Evolutionary conservation across 208 protist genomes (phyloP), one percentile per base, ranked within the genome.

Genomic region (Angomonas deanei): DNA sequence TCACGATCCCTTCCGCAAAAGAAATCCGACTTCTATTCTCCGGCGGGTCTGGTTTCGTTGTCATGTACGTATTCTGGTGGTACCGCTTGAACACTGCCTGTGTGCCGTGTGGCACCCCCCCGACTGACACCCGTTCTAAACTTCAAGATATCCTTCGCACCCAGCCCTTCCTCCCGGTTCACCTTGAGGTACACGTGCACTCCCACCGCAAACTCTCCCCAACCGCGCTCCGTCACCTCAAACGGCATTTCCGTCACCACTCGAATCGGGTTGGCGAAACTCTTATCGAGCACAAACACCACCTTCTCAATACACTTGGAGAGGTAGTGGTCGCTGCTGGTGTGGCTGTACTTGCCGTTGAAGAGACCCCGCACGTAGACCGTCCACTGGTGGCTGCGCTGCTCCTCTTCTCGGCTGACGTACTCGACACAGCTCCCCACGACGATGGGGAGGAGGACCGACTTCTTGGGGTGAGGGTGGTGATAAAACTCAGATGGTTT

Each of bases 291-390:
- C 27, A 86, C 72, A 68, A 95, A 95, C 15, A 72, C 76, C 6
- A 95, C 88, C 21, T 72, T 77, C 34, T 87, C 76, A 47, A 95
- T 80, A 48, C 86, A 91, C n/a, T 79, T 52, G 4, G 76, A 61
- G n/a, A 94, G 71, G 54, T 89, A 94, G 52, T 88, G 26, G 3
- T 2, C 34, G 5, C 1, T 34, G 57, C 39, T 3, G 52, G 27
- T 10, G 66, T 50, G 6, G 34, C 24, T 57, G 34, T 36, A 61
- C 38, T 28, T 1, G 0, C 76, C 82, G 54, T 91, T 88, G 73
- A 82, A 84, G 23, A 95, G 60, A 1, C 88, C 88, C 17, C 88
- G 88, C 34, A 95, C 72, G 67, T 95, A 95, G n/a, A 95, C 88
- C 11, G 85, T 92, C 86, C 88, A 95, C 49, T 74, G 67, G 36